phyloP scores from a whole-genome alignment of 1,139 yeast species.

The Scheffersomyces stambukii region DNA sequence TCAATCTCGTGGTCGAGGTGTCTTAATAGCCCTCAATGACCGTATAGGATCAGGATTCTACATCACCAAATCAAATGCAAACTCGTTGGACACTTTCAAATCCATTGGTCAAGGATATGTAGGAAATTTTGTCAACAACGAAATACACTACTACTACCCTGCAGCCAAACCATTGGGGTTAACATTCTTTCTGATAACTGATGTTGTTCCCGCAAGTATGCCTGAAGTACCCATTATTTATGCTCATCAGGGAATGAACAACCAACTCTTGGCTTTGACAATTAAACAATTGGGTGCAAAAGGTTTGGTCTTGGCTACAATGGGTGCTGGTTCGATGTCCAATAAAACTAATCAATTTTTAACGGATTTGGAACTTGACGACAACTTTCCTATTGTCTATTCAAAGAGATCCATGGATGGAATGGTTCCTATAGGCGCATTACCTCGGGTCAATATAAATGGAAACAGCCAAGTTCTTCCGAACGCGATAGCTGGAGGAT shows the following conservation, averaged over 20 bases:
- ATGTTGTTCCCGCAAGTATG: conserved; percentile 14
- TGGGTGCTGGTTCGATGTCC: conserved; percentile 69
- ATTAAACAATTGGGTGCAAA: conserved; percentile 38
- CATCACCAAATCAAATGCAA: conserved; percentile 67
- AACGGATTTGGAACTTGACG: conserved; percentile 22
- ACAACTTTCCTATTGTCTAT: conserved; percentile 51
- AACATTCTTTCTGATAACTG: conserved; percentile 32
- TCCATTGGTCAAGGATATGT: conserved; percentile 65
- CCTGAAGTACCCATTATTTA: conserved; percentile 52
- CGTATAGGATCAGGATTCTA: conserved; percentile 67
- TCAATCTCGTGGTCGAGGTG: conserved; percentile 54
- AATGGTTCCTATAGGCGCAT: conserved; percentile 35
- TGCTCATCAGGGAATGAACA: conserved; percentile 59
- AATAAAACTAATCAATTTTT: conserved; percentile 44
- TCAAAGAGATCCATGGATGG: conserved; percentile 63
- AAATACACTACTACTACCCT: conserved; percentile 62
- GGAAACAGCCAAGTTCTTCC: conserved; percentile 14
- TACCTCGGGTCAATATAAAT: conserved; percentile 26
- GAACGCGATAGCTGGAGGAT: conserved; percentile 56
- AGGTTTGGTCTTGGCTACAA: conserved; percentile 62
- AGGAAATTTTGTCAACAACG: conserved; percentile 66
- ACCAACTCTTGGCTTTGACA: conserved; percentile 41
- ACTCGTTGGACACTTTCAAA: conserved; percentile 65
- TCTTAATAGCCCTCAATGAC: conserved; percentile 62
- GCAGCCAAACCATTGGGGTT: conserved; percentile 56